phyloP scores from a whole-genome alignment of 495 filamentous ascomycete species.

The Delitschia confertaspora region DNA sequence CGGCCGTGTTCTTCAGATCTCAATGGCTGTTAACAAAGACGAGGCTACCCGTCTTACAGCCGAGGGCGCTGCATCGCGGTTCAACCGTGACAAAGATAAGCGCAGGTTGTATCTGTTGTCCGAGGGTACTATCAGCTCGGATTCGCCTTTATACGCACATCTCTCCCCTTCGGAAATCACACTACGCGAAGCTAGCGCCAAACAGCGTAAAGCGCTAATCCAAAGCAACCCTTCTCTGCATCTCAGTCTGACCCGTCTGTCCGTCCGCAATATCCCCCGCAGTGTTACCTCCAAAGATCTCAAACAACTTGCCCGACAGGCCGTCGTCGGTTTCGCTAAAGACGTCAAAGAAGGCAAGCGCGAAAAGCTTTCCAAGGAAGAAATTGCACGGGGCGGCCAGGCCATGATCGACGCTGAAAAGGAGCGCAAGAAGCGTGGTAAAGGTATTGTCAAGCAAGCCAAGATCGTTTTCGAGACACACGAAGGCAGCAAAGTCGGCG shows the following conservation, averaged over 20 bases:
- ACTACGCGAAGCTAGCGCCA: constrained; percentile 78
- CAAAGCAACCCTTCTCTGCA: constrained; percentile 84
- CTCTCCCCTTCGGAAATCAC: constrained; percentile 73
- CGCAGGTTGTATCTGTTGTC: constrained; percentile 81
- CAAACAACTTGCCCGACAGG: constrained; percentile 81
- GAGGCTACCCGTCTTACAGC: constrained; percentile 67
- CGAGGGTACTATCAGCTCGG: constrained; percentile 70
- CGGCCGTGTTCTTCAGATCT: constrained; percentile 73
- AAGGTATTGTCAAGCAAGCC: constrained; percentile 88
- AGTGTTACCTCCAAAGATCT: constrained; percentile 78
- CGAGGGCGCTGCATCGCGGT: constrained; percentile 53
- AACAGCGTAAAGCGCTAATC: constrained; percentile 82
- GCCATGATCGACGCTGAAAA: constrained; percentile 73
- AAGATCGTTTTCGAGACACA: constrained; percentile 87
- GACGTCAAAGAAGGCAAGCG: constrained; percentile 72
- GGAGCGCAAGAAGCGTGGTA: constrained; percentile 68
- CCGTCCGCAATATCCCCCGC: constrained; percentile 83
- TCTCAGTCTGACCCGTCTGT: constrained; percentile 84
- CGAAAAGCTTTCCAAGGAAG: constrained; percentile 74
- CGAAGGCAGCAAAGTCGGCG: constrained; percentile 69
- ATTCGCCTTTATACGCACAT: constrained; percentile 62
- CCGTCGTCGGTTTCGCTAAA: constrained; percentile 83
- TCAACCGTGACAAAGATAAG: constrained; percentile 74
- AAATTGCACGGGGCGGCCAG: constrained; percentile 64
- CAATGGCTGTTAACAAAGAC: constrained; percentile 71